Base-by-base conservation (phyloP, 2,329 filamentous ascomycete genomes). In the Fusarium nurragi region DNA sequence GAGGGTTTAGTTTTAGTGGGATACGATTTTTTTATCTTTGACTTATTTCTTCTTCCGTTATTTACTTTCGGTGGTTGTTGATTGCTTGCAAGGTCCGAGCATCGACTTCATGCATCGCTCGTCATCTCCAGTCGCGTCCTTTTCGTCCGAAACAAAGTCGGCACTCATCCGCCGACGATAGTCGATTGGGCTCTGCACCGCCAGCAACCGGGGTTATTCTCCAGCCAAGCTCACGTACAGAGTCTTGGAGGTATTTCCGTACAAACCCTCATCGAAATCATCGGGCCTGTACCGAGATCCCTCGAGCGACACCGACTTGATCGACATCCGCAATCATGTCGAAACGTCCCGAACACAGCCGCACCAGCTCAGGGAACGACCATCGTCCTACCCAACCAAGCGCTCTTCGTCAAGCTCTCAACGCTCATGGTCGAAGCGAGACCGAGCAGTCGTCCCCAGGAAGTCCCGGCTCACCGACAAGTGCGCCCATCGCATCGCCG, bases 391-490 rank as follows among this genome's bases (percentile, higher is more conserved):
- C 74, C 22, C 77, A 81, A 53, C 81, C 80, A 9, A 83, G 81
- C 69, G 74, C 77, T 16, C 76, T 84, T 41, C 80, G 81, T 25
- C 79, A 82, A 60, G 79, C 78, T 72, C 78, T 80, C 66, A 80
- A 71, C 34, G 75, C 76, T 6, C 61, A 70, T 30, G 71, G 65
- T 49, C 67, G 71, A 37, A 63, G 54, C 23, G 34, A 45, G 51
- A 47, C 60, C 46, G 53, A 63, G 12, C 34, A 58, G 22, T 43
- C 65, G 2, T 25, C 40, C 16, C 13, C 45, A 34, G 40, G 54
- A 60, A 37, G 34, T 54, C 28, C 38, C 32, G 28, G 32, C 43
- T 30, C 54, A 14, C 51, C 50, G 19, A 54, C 60, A 51, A 66
- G 63, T 51, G 58, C 69, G 12, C 47, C 61, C 12, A 52, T 58